Evolutionary conservation across 345 rosid species (phyloP).

Genomic region (Cardamine resedifolia): DNA sequence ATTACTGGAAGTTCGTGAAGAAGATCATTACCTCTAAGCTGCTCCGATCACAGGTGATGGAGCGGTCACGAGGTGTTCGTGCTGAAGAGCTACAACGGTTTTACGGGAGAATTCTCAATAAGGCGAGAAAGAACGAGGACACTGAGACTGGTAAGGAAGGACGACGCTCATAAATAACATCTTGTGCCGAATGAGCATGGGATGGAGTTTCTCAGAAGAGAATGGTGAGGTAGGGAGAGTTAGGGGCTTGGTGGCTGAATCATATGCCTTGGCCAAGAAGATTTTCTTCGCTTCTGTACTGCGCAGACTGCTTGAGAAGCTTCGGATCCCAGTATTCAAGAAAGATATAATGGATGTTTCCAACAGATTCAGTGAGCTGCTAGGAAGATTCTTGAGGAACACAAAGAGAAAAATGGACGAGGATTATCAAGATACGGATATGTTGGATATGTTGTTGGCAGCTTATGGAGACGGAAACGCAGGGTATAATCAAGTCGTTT

Average conservation of each 20-base stretch:
- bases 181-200: constrained; percentile 9
- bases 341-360: background rate
- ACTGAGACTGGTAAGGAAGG: background rate
- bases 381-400: constrained; percentile 1
- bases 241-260: background rate
- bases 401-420: background rate
- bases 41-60: background rate
- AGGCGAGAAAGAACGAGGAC: background rate
- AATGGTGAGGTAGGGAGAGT: constrained; percentile 6
- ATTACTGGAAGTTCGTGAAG: constrained; percentile 22
- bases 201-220: constrained; percentile 10
- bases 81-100: background rate
- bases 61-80: background rate
- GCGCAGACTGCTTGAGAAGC: constrained; percentile 2
- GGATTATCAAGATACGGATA: background rate
- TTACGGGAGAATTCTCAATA: background rate
- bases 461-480: constrained; percentile 1
- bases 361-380: background rate
- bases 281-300: background rate
- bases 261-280: constrained; percentile 4
- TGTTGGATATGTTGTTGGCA: constrained; percentile 10
- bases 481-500: background rate
- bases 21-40: constrained; percentile 3
- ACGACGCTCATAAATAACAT: background rate
- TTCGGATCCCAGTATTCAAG: background rate